Evolutionary conservation across 2,329 filamentous ascomycete genomes (phyloP).

Genomic region (Botrytis galanthina): DNA sequence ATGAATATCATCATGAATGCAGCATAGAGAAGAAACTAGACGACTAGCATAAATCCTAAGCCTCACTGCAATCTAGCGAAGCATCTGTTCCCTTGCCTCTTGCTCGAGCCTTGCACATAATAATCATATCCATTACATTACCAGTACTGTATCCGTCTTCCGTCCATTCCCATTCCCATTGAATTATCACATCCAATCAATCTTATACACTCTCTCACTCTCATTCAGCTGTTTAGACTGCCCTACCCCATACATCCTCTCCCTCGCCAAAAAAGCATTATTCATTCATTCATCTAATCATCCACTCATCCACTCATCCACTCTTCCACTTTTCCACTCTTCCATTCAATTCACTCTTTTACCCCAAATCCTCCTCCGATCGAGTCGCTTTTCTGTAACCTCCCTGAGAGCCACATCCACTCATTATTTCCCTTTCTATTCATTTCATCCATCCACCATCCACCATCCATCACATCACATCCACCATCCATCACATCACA

Average conservation of each 20-base stretch:
- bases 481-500: neutral
- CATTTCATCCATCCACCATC: neutral
- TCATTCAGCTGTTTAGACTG: neutral
- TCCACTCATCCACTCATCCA: neutral
- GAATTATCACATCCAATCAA: too few species aligned
- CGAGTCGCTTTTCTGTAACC: neutral
- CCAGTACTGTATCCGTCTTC: too few species aligned
- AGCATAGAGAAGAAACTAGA: neutral
- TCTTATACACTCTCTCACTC: neutral
- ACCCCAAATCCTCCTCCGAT: neutral
- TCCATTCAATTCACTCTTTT: neutral
- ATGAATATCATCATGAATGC: neutral
- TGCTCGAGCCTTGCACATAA: neutral
- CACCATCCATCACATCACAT: neutral
- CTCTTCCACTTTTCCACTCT: neutral
- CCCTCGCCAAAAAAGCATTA: neutral
- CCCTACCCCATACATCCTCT: neutral
- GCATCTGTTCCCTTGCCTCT: neutral
- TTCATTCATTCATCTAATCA: too few species aligned
- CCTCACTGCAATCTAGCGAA: neutral
- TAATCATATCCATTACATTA: neutral
- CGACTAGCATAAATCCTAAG: neutral
- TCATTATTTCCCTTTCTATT: constrained; percentile 1
- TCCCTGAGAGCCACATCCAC: constrained; percentile 6
- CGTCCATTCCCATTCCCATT: neutral